Evolutionary conservation across 768 basidiomycete species (phyloP).

Genomic region (Tricholoma saponaceum): DNA sequence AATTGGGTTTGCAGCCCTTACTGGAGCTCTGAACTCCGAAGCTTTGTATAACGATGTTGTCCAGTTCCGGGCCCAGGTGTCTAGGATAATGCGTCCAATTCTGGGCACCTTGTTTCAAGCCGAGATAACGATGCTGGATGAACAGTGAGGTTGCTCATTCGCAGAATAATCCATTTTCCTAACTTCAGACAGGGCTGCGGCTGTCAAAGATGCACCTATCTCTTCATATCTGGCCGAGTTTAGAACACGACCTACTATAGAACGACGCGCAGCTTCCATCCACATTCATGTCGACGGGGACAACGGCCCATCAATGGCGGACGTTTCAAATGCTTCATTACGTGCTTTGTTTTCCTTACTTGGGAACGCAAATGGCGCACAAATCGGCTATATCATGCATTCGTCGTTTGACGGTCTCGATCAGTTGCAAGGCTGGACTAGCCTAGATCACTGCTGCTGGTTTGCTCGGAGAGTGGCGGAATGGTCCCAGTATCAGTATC

Average conservation of each 20-base stretch:
- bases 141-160: slow-evolving; percentile 51
- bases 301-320: slow-evolving; percentile 68
- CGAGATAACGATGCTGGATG: slow-evolving; percentile 52
- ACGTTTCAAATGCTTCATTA: slow-evolving; percentile 73
- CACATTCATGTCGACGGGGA: slow-evolving; percentile 89
- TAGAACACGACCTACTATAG: slow-evolving; percentile 69
- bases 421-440: slow-evolving; percentile 56
- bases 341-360: slow-evolving; percentile 69
- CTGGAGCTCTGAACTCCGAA: slow-evolving; percentile 79
- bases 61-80: slow-evolving; percentile 71
- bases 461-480: slow-evolving; percentile 72
- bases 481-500: slow-evolving; percentile 92
- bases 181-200: slow-evolving; percentile 41
- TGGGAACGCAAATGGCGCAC: slow-evolving; percentile 70
- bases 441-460: slow-evolving; percentile 77
- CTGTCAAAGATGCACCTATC: slow-evolving; percentile 63
- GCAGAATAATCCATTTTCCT: neutral
- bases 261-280: slow-evolving; percentile 85
- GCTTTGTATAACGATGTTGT: slow-evolving; percentile 69
- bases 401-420: slow-evolving; percentile 70
- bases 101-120: slow-evolving; percentile 65
- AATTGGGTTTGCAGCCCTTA: slow-evolving; percentile 81
- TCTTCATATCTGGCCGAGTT: slow-evolving; percentile 86
- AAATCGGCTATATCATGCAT: slow-evolving; percentile 69
- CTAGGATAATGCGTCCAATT: slow-evolving; percentile 67